phyloP scores from a whole-genome alignment of 2,329 filamentous ascomycete genomes.

The Claviceps fusiformis region DNA sequence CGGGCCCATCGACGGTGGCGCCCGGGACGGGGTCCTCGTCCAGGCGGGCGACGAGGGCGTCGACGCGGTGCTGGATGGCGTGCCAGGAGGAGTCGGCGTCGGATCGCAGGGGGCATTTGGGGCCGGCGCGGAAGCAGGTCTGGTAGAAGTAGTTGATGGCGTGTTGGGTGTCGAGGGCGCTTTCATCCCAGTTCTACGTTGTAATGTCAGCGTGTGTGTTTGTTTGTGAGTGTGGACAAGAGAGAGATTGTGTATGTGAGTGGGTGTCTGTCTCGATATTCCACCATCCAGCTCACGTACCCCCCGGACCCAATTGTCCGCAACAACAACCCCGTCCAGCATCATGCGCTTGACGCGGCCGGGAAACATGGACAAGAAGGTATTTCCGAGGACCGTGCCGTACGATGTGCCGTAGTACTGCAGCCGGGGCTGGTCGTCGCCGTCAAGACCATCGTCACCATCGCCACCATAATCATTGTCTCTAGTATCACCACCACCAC shows the following conservation, averaged over 20 bases:
- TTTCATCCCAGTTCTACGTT: slow-evolving; percentile 14
- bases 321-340: slow-evolving; percentile 19
- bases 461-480: not conserved
- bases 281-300: slow-evolving; percentile 11
- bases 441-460: not conserved
- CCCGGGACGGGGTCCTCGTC: slow-evolving; percentile 12
- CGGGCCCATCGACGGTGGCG: slow-evolving; percentile 7
- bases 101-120: slow-evolving; percentile 1
- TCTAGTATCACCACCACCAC: not conserved
- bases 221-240: no score
- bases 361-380: slow-evolving; percentile 14
- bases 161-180: slow-evolving; percentile 18
- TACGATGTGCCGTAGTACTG: slow-evolving; percentile 36
- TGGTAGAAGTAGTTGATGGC: slow-evolving; percentile 17
- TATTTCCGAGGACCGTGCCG: slow-evolving; percentile 12
- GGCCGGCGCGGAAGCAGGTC: slow-evolving; percentile 16
- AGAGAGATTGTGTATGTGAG: no score
- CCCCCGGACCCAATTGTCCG: slow-evolving; percentile 16
- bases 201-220: no score
- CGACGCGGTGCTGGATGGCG: slow-evolving; percentile 11
- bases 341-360: slow-evolving; percentile 22
- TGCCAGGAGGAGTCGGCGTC: slow-evolving; percentile 4
- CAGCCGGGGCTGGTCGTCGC: slow-evolving; percentile 10
- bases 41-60: slow-evolving; percentile 12
- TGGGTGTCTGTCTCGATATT: no score